Evolutionary conservation across 108 stramenopile genomes (phyloP), one percentile per base, ranked within the genome.

Genomic region (Parietichytrium sp.): DNA sequence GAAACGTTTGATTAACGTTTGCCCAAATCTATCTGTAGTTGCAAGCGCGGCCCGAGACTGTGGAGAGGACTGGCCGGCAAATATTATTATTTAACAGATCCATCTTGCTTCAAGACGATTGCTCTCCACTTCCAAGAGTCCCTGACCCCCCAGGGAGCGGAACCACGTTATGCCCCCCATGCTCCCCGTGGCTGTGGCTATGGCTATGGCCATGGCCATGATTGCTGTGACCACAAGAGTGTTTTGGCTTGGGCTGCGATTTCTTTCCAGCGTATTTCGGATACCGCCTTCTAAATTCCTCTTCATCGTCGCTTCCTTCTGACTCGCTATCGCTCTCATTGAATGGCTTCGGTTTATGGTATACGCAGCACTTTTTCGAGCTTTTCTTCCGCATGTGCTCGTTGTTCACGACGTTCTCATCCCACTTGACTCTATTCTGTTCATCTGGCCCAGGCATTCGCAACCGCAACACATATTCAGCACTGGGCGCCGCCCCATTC

Each of bases 341-440:
- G 83, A 96, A 97, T 12, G 86, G 86, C 54, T 94, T 80, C 82
- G 92, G 89, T 81, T 97, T 97, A 88, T 96, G 95, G 84, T 93
- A 97, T 52, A 97, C 96, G 85, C 96, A 97, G 82, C 96, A 97
- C 51, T 94, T 84, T 84, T 97, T 97, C 3, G 91, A 92, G 18
- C 92, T 93, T 86, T 96, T 96, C 51, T 93, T 80, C 31, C 94
- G 93, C 82, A 96, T 55, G 3, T 95, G 94, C 83, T 97, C 96
- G 80, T 97, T 97, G 80, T 97, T 92, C 15, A 96, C 82, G 16
- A 94, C 93, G 53, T 85, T 85, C 84, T 93, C 89, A 4, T 50
- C 81, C 86, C 86, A 87, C 8, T 48, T 84, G n/a, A 87, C 86
- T 25, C 79, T 7, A 47, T 7, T 16, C 7, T 38, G 16, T n/a